Evolutionary conservation across 148 eudicot species (phyloP), one percentile per base, ranked within the genome.

Genomic region (Rhododendron ferrugineum): DNA sequence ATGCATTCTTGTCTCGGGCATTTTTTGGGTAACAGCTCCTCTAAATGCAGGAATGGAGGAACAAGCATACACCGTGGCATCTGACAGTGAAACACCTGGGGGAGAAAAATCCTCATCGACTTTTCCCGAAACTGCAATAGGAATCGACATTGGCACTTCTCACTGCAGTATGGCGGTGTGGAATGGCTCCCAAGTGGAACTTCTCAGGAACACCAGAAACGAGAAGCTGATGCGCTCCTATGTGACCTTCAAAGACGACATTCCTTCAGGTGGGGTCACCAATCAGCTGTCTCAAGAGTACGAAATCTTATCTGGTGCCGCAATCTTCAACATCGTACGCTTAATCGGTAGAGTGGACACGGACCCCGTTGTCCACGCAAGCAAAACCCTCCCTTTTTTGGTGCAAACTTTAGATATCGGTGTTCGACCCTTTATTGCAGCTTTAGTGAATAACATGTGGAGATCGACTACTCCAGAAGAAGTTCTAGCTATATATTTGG

Each of bases 381-480:
- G 96, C 92, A 94, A 93, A 86, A 88, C 82, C 87, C 94, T 94
- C 52, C 98, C 98, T 1, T 94, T 96, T 88, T 49, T 94, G 81
- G 95, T 96, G 11, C 98, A 94, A 73, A 93, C 97, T 32, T 78
- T 94, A 68, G 93, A 92, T 80, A 93, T 94, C 2, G 98, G 98
- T 81, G 98, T 91, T n/a, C 87, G 96, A 28, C 98, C 98, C 0
- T 93, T 94, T 78, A 88, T 96, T 40, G 98, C 98, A 32, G 96
- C 98, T 5, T 85, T 96, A 66, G 98, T 94, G 64, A 92, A 92
- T 40, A 93, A 93, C 54, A 83, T 90, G 85, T 94, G 98, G 98
- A 89, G 98, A 74, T 96, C 94, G 18, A 94, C 97, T 14, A 94
- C 98, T 8, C 98, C 98, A 0, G 98, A 94, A 88, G 98, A 96